Evolutionary conservation across 805 yeast species (phyloP).

Genomic region (Torulaspora delbrueckii): DNA sequence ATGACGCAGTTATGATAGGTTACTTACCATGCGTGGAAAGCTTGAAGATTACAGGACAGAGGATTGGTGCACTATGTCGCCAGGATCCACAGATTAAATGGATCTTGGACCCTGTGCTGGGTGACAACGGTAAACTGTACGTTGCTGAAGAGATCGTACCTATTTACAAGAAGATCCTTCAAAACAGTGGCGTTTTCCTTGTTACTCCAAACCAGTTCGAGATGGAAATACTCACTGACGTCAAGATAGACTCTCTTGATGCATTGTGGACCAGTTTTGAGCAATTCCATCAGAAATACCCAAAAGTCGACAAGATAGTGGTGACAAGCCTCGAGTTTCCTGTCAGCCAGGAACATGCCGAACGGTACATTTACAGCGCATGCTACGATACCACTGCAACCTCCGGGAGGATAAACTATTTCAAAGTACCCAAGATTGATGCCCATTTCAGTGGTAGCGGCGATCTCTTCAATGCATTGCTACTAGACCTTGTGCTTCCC

Average conservation of each 20-base stretch:
- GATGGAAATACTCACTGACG: conserved; percentile 53
- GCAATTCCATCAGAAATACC: conserved; percentile 42
- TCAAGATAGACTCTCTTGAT: conserved; percentile 37
- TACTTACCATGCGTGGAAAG: conserved; percentile 64
- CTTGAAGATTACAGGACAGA: conserved; percentile 45
- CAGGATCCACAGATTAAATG: conserved; percentile 40
- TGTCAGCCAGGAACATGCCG: neutral
- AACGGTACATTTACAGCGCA: conserved; percentile 12
- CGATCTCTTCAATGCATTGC: conserved; percentile 60
- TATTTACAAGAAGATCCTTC: conserved; percentile 46
- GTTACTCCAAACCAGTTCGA: conserved; percentile 76
- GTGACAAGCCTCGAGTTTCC: conserved; percentile 48
- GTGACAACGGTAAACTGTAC: conserved; percentile 81
- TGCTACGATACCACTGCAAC: conserved; percentile 33
- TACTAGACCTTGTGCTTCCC: conserved; percentile 39
- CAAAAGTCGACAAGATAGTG: conserved; percentile 47
- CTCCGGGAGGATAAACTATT: conserved; percentile 32
- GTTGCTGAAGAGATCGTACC: conserved; percentile 57
- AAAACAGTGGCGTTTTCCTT: conserved; percentile 42
- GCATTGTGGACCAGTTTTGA: conserved; percentile 39
- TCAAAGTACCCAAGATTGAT: conserved; percentile 45
- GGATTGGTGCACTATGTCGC: conserved; percentile 36
- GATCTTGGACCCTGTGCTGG: conserved; percentile 87
- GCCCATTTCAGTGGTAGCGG: conserved; percentile 73
- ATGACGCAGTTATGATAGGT: conserved; percentile 72